Percentiles rank a stretch among this genome's conserved stretches.
phyloP scores from a whole-genome alignment of 345 rosid species.

The Ailanthus altissimus region DNA sequence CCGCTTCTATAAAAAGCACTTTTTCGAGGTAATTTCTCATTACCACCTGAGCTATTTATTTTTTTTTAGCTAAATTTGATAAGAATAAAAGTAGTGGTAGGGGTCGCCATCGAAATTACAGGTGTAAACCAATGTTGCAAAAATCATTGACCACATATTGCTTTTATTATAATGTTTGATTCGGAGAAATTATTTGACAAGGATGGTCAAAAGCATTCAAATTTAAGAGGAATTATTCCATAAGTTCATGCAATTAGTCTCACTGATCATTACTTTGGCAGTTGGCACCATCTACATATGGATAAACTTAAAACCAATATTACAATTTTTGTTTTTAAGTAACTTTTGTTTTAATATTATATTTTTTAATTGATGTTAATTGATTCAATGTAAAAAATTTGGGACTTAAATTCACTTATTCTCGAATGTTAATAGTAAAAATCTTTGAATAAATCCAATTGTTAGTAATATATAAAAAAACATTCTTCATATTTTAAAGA shows the following conservation, averaged over 20 bases:
- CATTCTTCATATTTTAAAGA: too few species aligned
- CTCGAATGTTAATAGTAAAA: too few species aligned
- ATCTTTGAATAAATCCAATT: too few species aligned
- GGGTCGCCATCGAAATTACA: constrained; percentile 4
- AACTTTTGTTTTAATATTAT: too few species aligned
- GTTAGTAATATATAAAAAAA: too few species aligned
- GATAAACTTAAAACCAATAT: too few species aligned
- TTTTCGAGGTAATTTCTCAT: not conserved
- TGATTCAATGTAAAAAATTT: too few species aligned
- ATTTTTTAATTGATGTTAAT: too few species aligned
- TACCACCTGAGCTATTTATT: too few species aligned
- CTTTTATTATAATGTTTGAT: not conserved
- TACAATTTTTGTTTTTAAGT: too few species aligned
- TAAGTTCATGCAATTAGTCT: too few species aligned
- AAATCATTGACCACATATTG: not conserved
- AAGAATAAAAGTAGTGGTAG: not conserved
- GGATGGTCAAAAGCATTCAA: constrained; percentile 3
- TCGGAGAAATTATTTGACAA: not conserved
- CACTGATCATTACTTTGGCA: not conserved
- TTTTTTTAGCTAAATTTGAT: not conserved
- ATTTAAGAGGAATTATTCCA: not conserved
- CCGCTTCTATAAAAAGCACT: not conserved
- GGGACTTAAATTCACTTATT: too few species aligned
- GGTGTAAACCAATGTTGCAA: not conserved
- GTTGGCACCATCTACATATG: not conserved